Base-by-base conservation (phyloP, 768 basidiomycete genomes). In the Rhizopogon sp. region DNA sequence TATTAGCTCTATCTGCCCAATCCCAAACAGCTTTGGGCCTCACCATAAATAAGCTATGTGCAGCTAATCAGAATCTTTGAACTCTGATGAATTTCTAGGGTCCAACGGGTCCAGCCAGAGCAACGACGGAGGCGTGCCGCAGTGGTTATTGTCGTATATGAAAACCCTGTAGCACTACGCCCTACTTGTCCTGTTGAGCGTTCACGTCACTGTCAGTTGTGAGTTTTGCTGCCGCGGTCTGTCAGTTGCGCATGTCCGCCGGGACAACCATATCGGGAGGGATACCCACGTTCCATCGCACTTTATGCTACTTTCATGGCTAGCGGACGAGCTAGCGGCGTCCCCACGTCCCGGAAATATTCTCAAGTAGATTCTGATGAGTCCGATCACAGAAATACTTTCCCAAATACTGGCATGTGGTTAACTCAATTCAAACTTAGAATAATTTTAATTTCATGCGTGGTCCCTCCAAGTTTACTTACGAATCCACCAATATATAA, bases 391-490 rank as follows among this genome's bases (percentile, higher is more conserved):
- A 56, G 25, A 39, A 49, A 39, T 40, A 53, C 59, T 54, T 60
- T 53, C 41, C 41, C 56, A 57, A 49, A 50, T 29, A 40, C 49
- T 52, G 54, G 50, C 58, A 57, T 67, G 65, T 66, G 58, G 59
- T 59, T 72, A 79, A 78, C 77, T 77, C 76, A 80, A 80, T 77
- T 74, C 74, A 77, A 83, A 84, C 78, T 78, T 76, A 76, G 80
- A 80, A 76, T 74, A 74, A 65, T 70, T 61, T 60, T 67, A 59
- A 57, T 46, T 58, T 60, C 40, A 54, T 59, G 6, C 53, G 56
- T 60, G 25, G 25, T 25, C 25, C 25, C 56, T 56, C 66, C 63
- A 58, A 59, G 56, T 55, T 57, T 53, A 39, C 49, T 51, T 51
- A 52, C 52, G 56, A 54, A 58, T 39, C 46, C 54, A 49, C 70